Percentiles rank a stretch among this genome's conserved stretches.
Conservation (phyloP, 148 eudicot species). For the Camellia sinensis region DNA sequence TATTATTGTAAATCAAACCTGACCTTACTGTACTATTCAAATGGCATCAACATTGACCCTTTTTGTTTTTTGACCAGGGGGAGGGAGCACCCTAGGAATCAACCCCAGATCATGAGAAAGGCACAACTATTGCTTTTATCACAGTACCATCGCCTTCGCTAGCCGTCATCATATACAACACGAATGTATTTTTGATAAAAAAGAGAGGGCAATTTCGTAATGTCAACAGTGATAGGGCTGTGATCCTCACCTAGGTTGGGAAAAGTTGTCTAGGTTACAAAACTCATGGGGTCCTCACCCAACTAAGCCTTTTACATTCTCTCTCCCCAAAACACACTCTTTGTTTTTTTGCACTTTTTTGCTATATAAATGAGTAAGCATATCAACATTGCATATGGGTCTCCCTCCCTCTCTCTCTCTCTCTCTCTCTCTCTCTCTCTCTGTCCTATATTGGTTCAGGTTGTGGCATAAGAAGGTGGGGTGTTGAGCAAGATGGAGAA, state of each 20-base stretch:
- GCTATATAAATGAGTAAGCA: constrained; percentile 21
- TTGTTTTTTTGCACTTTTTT: not conserved
- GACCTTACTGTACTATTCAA: no score
- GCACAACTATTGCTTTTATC: no score
- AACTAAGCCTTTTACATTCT: constrained; percentile 13
- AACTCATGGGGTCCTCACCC: constrained; percentile 12
- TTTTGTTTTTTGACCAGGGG: no score
- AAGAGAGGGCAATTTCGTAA: constrained; percentile 2
- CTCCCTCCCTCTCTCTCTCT: constrained; percentile 2
- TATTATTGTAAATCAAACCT: no score
- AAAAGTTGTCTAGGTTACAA: constrained; percentile 8
- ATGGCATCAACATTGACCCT: no score
- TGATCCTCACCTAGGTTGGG: constrained; percentile 15
- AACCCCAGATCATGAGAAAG: no score
- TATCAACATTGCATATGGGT: constrained; percentile 17
- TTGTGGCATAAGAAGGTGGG: constrained; percentile 28
- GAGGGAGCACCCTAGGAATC: no score
- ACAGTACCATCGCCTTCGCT: not conserved
- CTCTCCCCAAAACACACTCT: constrained; percentile 7
- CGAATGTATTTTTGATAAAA: not conserved
- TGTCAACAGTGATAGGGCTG: not conserved
- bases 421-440: constrained; percentile 14
- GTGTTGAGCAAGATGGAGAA: constrained; percentile 85
- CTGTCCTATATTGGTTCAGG: not conserved
- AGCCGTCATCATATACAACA: not conserved